Evolutionary conservation across 2,329 filamentous ascomycete genomes (phyloP).

Genomic region (Arthrobotrys iridis): DNA sequence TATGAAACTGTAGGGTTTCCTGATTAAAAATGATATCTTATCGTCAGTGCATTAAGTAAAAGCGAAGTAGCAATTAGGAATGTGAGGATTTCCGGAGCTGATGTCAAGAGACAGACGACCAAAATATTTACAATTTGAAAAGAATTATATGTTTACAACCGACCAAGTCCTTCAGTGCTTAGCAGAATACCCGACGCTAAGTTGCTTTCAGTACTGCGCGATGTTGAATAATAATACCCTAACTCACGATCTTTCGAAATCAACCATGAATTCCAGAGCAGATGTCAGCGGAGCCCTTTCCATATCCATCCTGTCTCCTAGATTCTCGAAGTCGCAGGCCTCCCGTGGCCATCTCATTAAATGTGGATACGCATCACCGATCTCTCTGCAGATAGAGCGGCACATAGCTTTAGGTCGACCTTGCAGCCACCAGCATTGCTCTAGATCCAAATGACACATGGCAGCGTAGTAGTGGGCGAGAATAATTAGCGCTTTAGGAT

Average conservation of each 20-base stretch:
- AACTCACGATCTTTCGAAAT: slow-evolving; percentile 34
- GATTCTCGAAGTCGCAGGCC: slow-evolving; percentile 16
- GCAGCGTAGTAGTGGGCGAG: slow-evolving; percentile 51
- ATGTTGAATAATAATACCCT: neutral
- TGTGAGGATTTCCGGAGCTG: neutral
- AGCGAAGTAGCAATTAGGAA: neutral
- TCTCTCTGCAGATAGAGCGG: slow-evolving; percentile 41
- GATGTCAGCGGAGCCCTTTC: neutral
- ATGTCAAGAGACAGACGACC: neutral
- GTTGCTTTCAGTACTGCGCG: slow-evolving; percentile 4
- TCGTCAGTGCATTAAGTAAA: neutral
- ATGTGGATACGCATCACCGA: slow-evolving; percentile 28
- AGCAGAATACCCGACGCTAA: slow-evolving; percentile 5
- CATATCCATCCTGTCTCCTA: neutral
- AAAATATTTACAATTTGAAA: slow-evolving; percentile 1
- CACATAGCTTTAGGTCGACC: slow-evolving; percentile 47
- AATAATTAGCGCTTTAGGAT: slow-evolving; percentile 46
- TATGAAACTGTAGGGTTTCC: neutral
- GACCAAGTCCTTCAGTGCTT: neutral
- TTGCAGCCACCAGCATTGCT: slow-evolving; percentile 48
- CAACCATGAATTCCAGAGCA: slow-evolving; percentile 32
- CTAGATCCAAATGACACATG: slow-evolving; percentile 46
- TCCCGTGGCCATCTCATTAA: slow-evolving; percentile 49
- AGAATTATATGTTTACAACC: slow-evolving; percentile 7
- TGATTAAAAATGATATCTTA: neutral